These are phyloP conservation scores for Lactifluus echinatus DNA, from an alignment of 768 basidiomycete species.

Conservation along the genomic window DNA sequence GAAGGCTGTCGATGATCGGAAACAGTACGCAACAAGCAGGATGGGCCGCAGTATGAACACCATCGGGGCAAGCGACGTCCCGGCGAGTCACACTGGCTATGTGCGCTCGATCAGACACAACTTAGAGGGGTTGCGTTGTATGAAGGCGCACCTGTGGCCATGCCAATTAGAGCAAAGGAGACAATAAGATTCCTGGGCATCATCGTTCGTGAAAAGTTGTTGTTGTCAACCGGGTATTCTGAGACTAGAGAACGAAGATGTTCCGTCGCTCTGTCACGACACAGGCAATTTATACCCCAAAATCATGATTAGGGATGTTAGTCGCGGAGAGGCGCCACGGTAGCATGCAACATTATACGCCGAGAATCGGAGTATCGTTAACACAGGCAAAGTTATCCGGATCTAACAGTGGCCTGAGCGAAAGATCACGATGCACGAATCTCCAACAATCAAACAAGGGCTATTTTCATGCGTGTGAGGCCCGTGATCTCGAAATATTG, in stretches of 20 bases:
- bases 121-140: background rate
- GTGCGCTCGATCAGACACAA: background rate
- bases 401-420: background rate
- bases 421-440: background rate
- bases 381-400: background rate
- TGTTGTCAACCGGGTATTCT: background rate
- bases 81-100: conserved; percentile 21
- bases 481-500: background rate
- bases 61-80: conserved; percentile 27
- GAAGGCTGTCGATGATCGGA: conserved; percentile 27
- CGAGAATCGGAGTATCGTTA: background rate
- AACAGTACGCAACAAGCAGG: conserved; percentile 28
- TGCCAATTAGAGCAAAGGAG: conserved; percentile 12
- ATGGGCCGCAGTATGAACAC: conserved; percentile 25
- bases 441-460: no score
- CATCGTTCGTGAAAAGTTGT: conserved; percentile 19
- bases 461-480: background rate
- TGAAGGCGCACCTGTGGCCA: conserved; percentile 16
- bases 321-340: background rate
- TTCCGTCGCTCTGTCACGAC: background rate
- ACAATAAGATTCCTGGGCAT: conserved; percentile 20
- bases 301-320: background rate
- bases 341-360: background rate
- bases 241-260: background rate
- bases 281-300: background rate